These are phyloP conservation scores for Wickerhamiella sergipiensis DNA, from an alignment of 805 yeast genomes.

Conservation along the genomic window DNA sequence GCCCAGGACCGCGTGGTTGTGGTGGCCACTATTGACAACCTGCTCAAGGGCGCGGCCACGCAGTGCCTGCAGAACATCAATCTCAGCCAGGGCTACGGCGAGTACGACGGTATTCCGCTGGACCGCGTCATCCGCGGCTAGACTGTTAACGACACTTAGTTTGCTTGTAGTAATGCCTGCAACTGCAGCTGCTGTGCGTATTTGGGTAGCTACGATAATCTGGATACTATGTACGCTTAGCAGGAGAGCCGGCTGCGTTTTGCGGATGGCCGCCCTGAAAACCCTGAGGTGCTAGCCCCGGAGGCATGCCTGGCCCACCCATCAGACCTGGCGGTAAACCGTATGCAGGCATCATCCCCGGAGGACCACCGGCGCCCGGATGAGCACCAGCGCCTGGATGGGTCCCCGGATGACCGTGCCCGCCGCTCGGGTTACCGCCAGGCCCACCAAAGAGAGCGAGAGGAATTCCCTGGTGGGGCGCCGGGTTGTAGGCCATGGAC, in stretches of 20 bases:
- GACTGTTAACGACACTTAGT: neutral
- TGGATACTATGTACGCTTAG: neutral
- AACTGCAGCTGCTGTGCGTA: too few relatives aligned
- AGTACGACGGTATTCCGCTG: slow-evolving; percentile 84
- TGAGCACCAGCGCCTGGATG: too few relatives aligned
- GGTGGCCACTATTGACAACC: slow-evolving; percentile 89
- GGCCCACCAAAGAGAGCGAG: neutral
- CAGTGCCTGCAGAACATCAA: slow-evolving; percentile 96
- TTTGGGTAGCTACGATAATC: too few relatives aligned
- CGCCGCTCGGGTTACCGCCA: too few relatives aligned
- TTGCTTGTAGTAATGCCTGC: neutral
- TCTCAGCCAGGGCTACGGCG: slow-evolving; percentile 77
- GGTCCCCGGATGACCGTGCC: neutral
- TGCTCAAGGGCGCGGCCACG: slow-evolving; percentile 96
- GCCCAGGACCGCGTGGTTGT: slow-evolving; percentile 82
- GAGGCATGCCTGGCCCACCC: neutral
- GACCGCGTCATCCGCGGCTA: slow-evolving; percentile 20
- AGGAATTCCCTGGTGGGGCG: neutral
- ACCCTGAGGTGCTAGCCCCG: neutral
- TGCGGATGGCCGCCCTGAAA: neutral
- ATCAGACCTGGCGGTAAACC: neutral
- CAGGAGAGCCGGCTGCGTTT: neutral
- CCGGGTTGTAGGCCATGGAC: neutral
- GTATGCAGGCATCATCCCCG: neutral
- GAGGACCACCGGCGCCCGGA: neutral